A percentile compares a stretch with the other conserved stretches of the same genome.
These are phyloP conservation scores for Ogataea hybrid DNA, from an alignment of 1,139 yeast genomes.

Conservation along the genomic window DNA sequence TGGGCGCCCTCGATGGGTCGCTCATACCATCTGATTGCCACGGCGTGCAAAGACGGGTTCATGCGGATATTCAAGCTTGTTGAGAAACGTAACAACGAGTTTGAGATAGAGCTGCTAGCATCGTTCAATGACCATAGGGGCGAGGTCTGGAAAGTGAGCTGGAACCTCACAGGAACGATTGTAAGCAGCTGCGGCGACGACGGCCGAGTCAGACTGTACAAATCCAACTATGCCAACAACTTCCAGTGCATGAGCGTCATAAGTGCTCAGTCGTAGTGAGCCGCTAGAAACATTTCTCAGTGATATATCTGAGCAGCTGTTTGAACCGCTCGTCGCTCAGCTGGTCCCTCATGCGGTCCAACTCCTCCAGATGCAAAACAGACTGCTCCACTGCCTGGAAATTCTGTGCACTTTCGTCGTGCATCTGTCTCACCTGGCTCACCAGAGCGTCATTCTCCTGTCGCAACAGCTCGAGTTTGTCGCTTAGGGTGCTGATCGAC, in stretches of 20 bases:
- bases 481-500: constrained; percentile 30
- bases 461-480: constrained; percentile 29
- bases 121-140: constrained; percentile 40
- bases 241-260: constrained; percentile 93
- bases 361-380: constrained; percentile 27
- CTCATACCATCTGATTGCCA: constrained; percentile 82
- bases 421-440: constrained; percentile 29
- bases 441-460: constrained; percentile 28
- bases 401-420: constrained; percentile 24
- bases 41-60: constrained; percentile 93
- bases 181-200: constrained; percentile 95
- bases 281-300: constrained; percentile 12
- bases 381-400: constrained; percentile 24
- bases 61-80: constrained; percentile 80
- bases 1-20: constrained; percentile 99
- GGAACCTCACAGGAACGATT: constrained; percentile 94
- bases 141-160: constrained; percentile 94
- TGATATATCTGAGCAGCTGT: constrained; percentile 18
- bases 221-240: constrained; percentile 77
- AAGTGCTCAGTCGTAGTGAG: constrained; percentile 50
- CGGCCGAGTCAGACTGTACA: constrained; percentile 90
- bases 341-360: constrained; percentile 23
- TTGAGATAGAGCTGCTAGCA: constrained; percentile 47
- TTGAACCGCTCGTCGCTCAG: constrained; percentile 27
- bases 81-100: constrained; percentile 32